Evolutionary conservation across 257 asterid species (phyloP).

Genomic region (Gardenia jasminoides): DNA sequence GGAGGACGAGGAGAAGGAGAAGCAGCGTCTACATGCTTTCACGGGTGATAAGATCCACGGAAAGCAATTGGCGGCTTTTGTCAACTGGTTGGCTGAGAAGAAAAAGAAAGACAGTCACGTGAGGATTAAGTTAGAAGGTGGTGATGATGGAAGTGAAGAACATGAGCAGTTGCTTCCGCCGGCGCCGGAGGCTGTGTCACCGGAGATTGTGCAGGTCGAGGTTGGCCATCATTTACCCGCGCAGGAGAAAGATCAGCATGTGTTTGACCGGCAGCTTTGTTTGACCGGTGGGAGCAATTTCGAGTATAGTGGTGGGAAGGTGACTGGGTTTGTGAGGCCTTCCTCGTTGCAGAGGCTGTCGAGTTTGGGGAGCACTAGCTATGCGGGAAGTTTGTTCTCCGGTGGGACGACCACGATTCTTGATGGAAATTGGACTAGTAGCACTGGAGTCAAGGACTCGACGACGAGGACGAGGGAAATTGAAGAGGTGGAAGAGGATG

Average conservation of each 20-base stretch:
- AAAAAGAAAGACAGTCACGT: slow-evolving; percentile 51
- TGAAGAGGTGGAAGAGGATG: slow-evolving; percentile 34
- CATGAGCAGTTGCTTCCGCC: slow-evolving; percentile 43
- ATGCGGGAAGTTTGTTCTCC: slow-evolving; percentile 74
- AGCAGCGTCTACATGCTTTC: slow-evolving; percentile 27
- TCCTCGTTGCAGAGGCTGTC: slow-evolving; percentile 63
- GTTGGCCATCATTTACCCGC: slow-evolving; percentile 6
- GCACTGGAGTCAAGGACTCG: slow-evolving; percentile 44
- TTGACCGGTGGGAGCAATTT: slow-evolving; percentile 35
- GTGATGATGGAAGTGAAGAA: slow-evolving; percentile 44
- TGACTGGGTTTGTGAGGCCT: slow-evolving; percentile 49
- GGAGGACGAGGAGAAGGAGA: not conserved
- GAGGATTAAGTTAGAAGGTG: slow-evolving; percentile 38
- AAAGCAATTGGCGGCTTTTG: slow-evolving; percentile 59
- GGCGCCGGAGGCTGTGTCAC: slow-evolving; percentile 28
- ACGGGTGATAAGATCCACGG: slow-evolving; percentile 73
- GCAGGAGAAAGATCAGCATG: slow-evolving; percentile 15
- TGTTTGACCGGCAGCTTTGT: slow-evolving; percentile 17
- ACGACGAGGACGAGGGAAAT: slow-evolving; percentile 34
- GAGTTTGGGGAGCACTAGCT: slow-evolving; percentile 74
- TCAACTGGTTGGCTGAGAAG: slow-evolving; percentile 61
- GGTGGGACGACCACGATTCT: slow-evolving; percentile 65
- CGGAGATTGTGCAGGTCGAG: slow-evolving; percentile 32
- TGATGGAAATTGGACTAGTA: slow-evolving; percentile 68
- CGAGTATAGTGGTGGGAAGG: slow-evolving; percentile 33